Conservation (phyloP, 2,329 filamentous ascomycete species). For the Cryphonectria carpinicola region DNA sequence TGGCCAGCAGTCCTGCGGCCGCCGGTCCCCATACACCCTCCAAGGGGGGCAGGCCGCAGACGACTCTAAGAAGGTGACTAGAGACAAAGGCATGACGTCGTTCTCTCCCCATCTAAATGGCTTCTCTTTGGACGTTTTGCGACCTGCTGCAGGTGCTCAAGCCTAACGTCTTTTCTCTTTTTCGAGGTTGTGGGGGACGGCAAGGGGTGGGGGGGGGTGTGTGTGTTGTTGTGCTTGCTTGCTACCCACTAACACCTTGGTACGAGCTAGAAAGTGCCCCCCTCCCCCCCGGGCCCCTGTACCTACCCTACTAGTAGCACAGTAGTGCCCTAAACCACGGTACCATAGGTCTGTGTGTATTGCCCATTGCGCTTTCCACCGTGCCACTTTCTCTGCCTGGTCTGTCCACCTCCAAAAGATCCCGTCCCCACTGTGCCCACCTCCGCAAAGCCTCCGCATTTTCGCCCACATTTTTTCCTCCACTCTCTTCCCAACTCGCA, state of each 20-base stretch:
- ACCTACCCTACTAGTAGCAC: not conserved
- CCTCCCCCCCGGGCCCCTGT: too few relatives aligned
- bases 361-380: not conserved
- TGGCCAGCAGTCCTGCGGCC: not conserved
- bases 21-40: too few relatives aligned
- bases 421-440: constrained; percentile 22
- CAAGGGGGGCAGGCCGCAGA: not conserved
- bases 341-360: not conserved
- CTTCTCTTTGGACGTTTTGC: not conserved
- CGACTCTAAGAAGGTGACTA: not conserved
- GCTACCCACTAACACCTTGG: not conserved
- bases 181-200: not conserved
- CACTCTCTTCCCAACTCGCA: constrained; percentile 12
- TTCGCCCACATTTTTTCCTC: constrained; percentile 22
- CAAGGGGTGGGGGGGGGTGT: not conserved
- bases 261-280: not conserved
- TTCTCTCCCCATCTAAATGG: not conserved
- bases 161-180: not conserved
- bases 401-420: constrained; percentile 12
- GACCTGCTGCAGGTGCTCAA: not conserved
- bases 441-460: constrained; percentile 30
- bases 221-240: too few relatives aligned
- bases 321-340: not conserved
- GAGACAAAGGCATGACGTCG: not conserved
- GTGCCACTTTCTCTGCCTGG: not conserved